Base-by-base conservation (phyloP, 2,329 filamentous ascomycete genomes). In the Cladophialophora exuberans region DNA sequence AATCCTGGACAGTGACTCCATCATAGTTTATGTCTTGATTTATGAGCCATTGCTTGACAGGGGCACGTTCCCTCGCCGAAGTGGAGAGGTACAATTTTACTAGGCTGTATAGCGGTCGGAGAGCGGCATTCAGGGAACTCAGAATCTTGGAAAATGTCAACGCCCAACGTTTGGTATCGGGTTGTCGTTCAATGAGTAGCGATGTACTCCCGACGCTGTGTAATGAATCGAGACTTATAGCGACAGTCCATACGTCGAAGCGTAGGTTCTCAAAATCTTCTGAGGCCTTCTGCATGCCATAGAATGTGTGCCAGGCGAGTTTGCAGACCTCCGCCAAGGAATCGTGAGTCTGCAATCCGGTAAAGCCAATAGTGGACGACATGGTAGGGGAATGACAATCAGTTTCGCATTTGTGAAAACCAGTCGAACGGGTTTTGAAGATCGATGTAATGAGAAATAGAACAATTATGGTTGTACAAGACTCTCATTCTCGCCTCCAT, bases 261-360 rank as follows among this genome's bases (percentile, higher is more conserved):
- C 58, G 58, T 18, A 61, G 58, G 52, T 58, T 61, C 35, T 61
- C 58, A 43, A 61, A 61, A 31, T 61, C 58, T 44, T 61, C 58
- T 9, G 54, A 58, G n/a, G 55, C 58, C 36, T 61, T 61, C 26
- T 61, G 58, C 58, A 61, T 61, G 26, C 58, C 55, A 26, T 58
- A 61, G 33, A 61, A 61, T 6, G 58, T 61, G 28, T 61, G 58
- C 58, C 58, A 61, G 25, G 58, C 54, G 22, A 61, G 15, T 44
- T 61, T 61, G 52, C 54, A 58, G n/a, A 52, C 58, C 30, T 61
- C 52, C 17, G 58, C 51, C 55, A 61, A 42, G 22, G 58, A 47
- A 15, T 48, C 20, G 28, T 52, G 52, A 38, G 23, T 38, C 11
- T 36, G 46, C 15, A 22, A 28, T 35, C 26, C 54, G 35, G 25